These are phyloP conservation scores for Apiotrichum siamense DNA, from an alignment of 1,284 basidiomycete genomes.

Conservation along the genomic window DNA sequence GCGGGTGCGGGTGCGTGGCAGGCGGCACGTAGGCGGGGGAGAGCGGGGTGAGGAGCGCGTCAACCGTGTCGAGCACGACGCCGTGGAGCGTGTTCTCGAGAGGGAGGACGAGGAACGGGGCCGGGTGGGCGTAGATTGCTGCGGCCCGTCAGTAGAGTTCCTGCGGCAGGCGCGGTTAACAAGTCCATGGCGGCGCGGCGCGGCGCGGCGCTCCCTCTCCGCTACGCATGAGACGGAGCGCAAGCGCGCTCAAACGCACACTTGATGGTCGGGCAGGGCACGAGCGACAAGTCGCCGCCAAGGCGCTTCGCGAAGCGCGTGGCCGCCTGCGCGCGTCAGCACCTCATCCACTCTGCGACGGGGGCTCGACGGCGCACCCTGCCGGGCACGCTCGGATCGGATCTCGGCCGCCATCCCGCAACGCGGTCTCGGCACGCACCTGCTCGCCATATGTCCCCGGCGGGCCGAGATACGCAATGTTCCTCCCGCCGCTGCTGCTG, in stretches of 20 bases:
- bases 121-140: constrained; percentile 26
- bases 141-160: not conserved
- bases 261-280: constrained; percentile 32
- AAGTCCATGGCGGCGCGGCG: too few relatives aligned
- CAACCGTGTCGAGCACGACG: constrained; percentile 42
- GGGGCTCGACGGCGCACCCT: too few relatives aligned
- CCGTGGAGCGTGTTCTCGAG: constrained; percentile 47
- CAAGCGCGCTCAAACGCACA: constrained; percentile 20
- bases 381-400: too few relatives aligned
- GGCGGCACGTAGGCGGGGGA: not conserved
- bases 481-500: not conserved
- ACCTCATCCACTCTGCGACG: too few relatives aligned
- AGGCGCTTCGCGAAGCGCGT: constrained; percentile 15
- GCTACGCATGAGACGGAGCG: too few relatives aligned
- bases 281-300: constrained; percentile 11
- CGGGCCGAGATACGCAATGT: constrained; percentile 44
- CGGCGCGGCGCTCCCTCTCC: too few relatives aligned
- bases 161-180: not conserved
- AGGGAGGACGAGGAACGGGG: constrained; percentile 38
- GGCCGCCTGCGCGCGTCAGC: constrained; percentile 14
- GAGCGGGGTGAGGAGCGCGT: constrained; percentile 23
- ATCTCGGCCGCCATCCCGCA: too few relatives aligned
- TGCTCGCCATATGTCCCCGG: constrained; percentile 45
- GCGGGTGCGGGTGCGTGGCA: not conserved
- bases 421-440: constrained; percentile 27